These are phyloP conservation scores for Biancaea sappan DNA, from an alignment of 306 rosid genomes.

Conservation along the genomic window DNA sequence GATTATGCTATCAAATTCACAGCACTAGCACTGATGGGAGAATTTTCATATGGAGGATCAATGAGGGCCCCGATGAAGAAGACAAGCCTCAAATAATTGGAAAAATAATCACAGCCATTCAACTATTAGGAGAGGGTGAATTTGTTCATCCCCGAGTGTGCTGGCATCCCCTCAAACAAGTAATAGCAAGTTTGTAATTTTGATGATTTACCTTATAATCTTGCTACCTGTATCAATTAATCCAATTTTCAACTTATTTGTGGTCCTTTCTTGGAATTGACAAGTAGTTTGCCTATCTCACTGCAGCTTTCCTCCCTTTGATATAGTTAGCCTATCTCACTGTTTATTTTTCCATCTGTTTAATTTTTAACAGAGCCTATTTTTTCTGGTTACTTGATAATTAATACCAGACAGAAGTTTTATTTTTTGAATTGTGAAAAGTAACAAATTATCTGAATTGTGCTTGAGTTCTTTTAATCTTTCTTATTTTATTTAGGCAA, in stretches of 20 bases:
- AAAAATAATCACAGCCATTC: slow-evolving; percentile 58
- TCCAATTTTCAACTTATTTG: slow-evolving; percentile 15
- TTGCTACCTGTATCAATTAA: slow-evolving; percentile 13
- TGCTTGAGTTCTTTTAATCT: no score
- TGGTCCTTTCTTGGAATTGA: slow-evolving; percentile 27
- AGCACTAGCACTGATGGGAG: slow-evolving; percentile 78
- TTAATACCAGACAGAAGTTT: no score
- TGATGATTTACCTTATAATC: slow-evolving; percentile 25
- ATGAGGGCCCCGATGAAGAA: slow-evolving; percentile 70
- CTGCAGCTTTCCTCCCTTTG: no score
- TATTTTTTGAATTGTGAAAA: no score
- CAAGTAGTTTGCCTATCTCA: no score
- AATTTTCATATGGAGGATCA: slow-evolving; percentile 68
- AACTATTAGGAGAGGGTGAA: slow-evolving; percentile 57
- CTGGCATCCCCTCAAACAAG: slow-evolving; percentile 89
- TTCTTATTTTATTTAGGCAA: no score
- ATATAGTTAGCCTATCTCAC: no score
- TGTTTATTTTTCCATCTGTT: no score
- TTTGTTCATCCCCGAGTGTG: slow-evolving; percentile 70
- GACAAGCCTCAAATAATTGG: slow-evolving; percentile 77
- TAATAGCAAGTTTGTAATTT: slow-evolving; percentile 33
- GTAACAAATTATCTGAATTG: no score
- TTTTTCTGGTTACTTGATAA: no score
- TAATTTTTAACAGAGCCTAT: no score
- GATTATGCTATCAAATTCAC: slow-evolving; percentile 30